Percentiles rank a stretch among this genome's conserved stretches.
Evolutionary conservation across 2,329 filamentous ascomycete genomes (phyloP).

Genomic region (Fusarium succisae): DNA sequence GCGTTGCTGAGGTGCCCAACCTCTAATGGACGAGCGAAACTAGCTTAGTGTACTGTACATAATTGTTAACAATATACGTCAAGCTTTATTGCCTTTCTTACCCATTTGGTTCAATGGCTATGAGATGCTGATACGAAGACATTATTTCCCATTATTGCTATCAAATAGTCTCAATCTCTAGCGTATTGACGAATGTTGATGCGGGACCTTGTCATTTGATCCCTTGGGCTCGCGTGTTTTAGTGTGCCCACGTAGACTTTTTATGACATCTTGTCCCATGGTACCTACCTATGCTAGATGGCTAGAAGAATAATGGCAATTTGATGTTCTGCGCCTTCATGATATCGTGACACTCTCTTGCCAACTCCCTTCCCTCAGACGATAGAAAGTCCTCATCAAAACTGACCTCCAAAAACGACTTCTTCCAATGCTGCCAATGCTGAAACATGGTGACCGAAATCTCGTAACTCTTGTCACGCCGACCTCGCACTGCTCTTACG

Average conservation of each 20-base stretch:
- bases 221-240: too few species aligned
- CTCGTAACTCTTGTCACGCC: not conserved
- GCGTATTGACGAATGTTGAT: too few species aligned
- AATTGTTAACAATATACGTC: not conserved
- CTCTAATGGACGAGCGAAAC: not conserved
- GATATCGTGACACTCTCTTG: conserved; percentile 1
- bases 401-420: not conserved
- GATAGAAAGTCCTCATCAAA: not conserved
- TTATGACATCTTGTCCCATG: too few species aligned
- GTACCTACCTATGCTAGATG: accelerated
- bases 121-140: not conserved
- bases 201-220: too few species aligned
- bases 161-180: not conserved
- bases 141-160: not conserved
- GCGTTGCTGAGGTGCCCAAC: not conserved
- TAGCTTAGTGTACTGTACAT: not conserved
- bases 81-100: not conserved
- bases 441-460: not conserved
- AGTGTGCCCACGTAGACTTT: too few species aligned
- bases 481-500: not conserved
- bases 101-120: accelerated
- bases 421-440: conserved; percentile 21
- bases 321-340: conserved; percentile 1
- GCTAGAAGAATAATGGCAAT: not conserved
- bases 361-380: not conserved